phyloP scores from a whole-genome alignment of 768 basidiomycete species.

The Stropharia rugosoannulata region DNA sequence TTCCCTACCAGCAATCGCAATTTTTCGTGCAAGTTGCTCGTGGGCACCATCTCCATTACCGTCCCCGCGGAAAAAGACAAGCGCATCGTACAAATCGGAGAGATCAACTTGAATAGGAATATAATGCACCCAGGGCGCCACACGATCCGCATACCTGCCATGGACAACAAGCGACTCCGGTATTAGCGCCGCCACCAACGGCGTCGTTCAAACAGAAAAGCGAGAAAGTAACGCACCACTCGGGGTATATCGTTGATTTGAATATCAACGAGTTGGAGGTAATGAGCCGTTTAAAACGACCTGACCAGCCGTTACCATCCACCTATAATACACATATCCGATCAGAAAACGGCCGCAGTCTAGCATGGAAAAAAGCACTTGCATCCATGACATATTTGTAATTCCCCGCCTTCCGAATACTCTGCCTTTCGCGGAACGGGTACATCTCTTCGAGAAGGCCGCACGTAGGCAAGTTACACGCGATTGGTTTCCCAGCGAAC shows the following conservation, averaged over 20 bases:
- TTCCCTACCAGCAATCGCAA: constrained; percentile 48
- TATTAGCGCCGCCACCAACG: no score
- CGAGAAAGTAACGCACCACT: constrained; percentile 48
- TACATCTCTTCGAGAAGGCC: constrained; percentile 42
- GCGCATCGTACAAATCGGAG: constrained; percentile 66
- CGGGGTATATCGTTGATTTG: constrained; percentile 72
- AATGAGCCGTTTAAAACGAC: constrained; percentile 66
- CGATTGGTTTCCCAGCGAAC: constrained; percentile 43
- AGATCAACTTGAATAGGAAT: constrained; percentile 67
- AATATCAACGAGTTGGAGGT: constrained; percentile 63
- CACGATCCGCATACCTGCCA: constrained; percentile 53
- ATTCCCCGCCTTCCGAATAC: constrained; percentile 45
- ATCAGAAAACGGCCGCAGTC: not conserved
- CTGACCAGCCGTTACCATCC: constrained; percentile 69
- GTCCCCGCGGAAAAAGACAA: constrained; percentile 73
- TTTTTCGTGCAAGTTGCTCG: constrained; percentile 50
- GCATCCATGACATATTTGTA: constrained; percentile 66
- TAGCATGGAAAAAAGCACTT: constrained; percentile 17
- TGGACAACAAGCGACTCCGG: not conserved
- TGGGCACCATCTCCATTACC: constrained; percentile 56
- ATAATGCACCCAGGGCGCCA: constrained; percentile 74
- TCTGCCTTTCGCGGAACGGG: constrained; percentile 47
- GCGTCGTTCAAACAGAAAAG: not conserved
- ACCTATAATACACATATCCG: constrained; percentile 30
- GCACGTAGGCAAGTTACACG: constrained; percentile 44